A percentile compares a stretch with the other conserved stretches of the same genome.
Conservation (phyloP, 2,329 filamentous ascomycete genomes). For the Exophiala alcalophila region DNA sequence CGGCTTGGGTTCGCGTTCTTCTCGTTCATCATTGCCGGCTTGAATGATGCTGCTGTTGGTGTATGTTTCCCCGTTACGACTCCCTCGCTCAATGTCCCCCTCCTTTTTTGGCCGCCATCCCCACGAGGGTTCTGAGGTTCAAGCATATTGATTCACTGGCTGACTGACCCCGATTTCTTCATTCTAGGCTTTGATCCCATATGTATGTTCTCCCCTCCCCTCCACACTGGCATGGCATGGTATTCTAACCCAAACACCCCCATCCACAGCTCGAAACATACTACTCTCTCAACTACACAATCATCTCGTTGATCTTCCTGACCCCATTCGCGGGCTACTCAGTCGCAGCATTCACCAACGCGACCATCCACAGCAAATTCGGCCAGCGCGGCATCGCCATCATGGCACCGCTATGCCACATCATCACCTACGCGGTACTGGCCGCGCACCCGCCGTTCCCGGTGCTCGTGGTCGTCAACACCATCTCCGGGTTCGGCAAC, state of each 20-base stretch:
- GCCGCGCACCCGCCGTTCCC: constrained; percentile 43
- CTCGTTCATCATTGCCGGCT: constrained; percentile 55
- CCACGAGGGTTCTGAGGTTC: no score
- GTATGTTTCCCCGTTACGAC: no score
- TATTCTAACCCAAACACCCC: constrained; percentile 33
- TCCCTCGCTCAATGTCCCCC: no score
- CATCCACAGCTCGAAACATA: constrained; percentile 40
- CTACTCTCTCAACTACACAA: constrained; percentile 45
- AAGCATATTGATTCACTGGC: no score
- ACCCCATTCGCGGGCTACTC: constrained; percentile 50
- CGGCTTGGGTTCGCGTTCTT: constrained; percentile 49
- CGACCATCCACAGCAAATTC: constrained; percentile 40
- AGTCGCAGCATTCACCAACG: constrained; percentile 45
- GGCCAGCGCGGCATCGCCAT: constrained; percentile 73
- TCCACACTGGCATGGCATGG: no score
- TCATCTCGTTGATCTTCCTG: constrained; percentile 51
- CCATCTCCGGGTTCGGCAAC: constrained; percentile 43
- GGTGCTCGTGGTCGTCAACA: constrained; percentile 40
- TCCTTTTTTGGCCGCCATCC: no score
- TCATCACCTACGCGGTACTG: constrained; percentile 39
- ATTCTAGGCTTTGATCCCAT: constrained; percentile 26
- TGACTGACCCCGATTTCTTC: no score
- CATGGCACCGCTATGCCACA: constrained; percentile 45
- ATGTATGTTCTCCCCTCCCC: constrained; percentile 11
- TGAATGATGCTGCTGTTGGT: constrained; percentile 56